Base-by-base conservation (phyloP, 2,329 filamentous ascomycete species). In the Penicillium sp. region DNA sequence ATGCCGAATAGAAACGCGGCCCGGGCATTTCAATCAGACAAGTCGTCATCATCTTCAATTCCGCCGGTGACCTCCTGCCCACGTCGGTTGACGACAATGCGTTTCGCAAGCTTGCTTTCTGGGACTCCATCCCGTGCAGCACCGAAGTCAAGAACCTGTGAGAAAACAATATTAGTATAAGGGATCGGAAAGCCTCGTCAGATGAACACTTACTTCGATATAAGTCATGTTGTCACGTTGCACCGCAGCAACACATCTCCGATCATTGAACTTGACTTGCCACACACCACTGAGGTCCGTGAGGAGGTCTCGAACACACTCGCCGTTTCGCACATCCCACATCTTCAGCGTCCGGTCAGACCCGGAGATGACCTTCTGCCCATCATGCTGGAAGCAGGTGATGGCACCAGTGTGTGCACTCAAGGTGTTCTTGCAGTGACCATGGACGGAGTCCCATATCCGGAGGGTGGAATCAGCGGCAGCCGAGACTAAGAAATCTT, bases 371-470 rank as follows among this genome's bases (percentile, higher is more conserved):
- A 98, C 90, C 66, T 98, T 98, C 58, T 90, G 86, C 0, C 85
- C 88, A 65, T 98, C 93, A 61, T 98, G 93, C 69, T 98, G 93
- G 70, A 98, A 98, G 69, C 93, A 98, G 4, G 93, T 98, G 57
- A 98, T 98, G 21, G 93, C 93, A 32, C 91, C 93, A 0, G 91
- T 97, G 63, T 98, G 93, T 0, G 93, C 93, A 59, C 85, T 91
- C 51, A 98, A 76, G 10, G 86, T 91, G 64, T 85, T 89, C 67
- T 88, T 90, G 69, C 93, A 97, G 57, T 87, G 84, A 7, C 93
- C 93, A 39, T 79, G 89, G 65, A 95, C 89, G 0, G 93, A 93
- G 61, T 98, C 90, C 93, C 93, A 98, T 49, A 98, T 95, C 38
- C 93, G 82, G 15, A 98, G 77, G 0, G 93, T 98, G 38, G 88